Evolutionary conservation across 2,329 filamentous ascomycete species (phyloP).

Genomic region (Fusarium torulosum): DNA sequence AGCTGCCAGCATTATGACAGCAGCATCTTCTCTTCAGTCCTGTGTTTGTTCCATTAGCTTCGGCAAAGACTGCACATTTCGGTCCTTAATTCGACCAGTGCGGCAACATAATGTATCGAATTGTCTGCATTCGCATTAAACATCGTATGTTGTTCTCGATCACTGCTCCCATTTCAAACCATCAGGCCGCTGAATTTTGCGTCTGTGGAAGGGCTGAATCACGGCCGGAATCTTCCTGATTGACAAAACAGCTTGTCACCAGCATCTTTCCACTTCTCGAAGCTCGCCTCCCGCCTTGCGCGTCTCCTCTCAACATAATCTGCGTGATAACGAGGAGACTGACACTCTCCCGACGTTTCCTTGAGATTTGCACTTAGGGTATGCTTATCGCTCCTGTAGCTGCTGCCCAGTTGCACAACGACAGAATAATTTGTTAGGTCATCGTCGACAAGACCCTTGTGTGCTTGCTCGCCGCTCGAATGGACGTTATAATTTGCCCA

Average conservation of each 20-base stretch:
- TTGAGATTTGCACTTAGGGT: not conserved
- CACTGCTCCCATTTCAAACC: not conserved
- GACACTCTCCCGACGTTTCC: conserved; percentile 3
- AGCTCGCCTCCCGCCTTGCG: conserved; percentile 38
- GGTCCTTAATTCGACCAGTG: conserved; percentile 4
- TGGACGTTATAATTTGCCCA: conserved; percentile 5
- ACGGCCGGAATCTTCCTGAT: conserved; percentile 27
- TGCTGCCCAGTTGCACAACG: conserved; percentile 27
- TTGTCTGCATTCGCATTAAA: conserved; percentile 10
- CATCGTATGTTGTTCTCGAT: conserved; percentile 1
- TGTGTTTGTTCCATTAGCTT: not conserved
- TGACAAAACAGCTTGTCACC: conserved; percentile 43
- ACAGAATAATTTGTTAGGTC: conserved; percentile 25
- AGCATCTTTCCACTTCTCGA: conserved; percentile 43
- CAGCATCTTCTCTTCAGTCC: not conserved
- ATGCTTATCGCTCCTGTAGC: conserved; percentile 17
- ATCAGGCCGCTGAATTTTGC: not conserved
- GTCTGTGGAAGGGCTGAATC: not conserved
- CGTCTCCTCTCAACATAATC: conserved; percentile 26
- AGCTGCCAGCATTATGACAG: not conserved
- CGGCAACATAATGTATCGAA: conserved; percentile 8
- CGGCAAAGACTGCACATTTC: not conserved
- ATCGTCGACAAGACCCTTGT: conserved; percentile 16
- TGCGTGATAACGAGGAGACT: conserved; percentile 1
- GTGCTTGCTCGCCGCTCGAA: conserved; percentile 4